A percentile compares a stretch with the other conserved stretches of the same genome.
Evolutionary conservation across 2,329 filamentous ascomycete genomes (phyloP).

Genomic region (Colletotrichum lindemuthianum): DNA sequence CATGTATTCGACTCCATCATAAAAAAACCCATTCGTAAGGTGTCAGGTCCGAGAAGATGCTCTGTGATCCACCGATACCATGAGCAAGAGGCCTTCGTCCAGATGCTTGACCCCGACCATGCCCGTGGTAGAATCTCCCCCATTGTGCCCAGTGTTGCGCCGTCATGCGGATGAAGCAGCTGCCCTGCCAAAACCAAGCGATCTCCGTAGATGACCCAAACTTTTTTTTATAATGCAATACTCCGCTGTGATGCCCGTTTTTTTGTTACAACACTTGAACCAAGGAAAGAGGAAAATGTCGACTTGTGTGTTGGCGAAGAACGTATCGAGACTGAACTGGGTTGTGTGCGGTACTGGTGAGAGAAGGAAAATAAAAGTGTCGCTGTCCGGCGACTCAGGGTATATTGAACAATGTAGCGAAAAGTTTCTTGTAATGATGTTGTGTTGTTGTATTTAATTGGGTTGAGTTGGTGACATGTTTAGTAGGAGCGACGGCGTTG

Average conservation of each 20-base stretch:
- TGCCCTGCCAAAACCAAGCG: conserved; percentile 43
- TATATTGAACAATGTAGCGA: conserved; percentile 37
- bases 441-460: conserved; percentile 11
- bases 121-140: conserved; percentile 29
- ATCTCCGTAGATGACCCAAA: conserved; percentile 32
- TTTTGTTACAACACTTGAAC: conserved; percentile 51
- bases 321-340: conserved; percentile 42
- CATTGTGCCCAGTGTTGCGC: conserved; percentile 42
- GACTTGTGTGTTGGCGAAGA: conserved; percentile 35
- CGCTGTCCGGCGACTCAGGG: conserved; percentile 36
- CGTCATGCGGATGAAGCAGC: conserved; percentile 40
- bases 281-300: conserved; percentile 36
- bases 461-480: conserved; percentile 24
- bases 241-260: conserved; percentile 58
- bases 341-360: conserved; percentile 42
- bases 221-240: conserved; percentile 59
- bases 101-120: conserved; percentile 17
- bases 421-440: conserved; percentile 42
- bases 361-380: conserved; percentile 34
- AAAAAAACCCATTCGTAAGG: conserved; percentile 22
- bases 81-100: conserved; percentile 45
- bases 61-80: conserved; percentile 40
- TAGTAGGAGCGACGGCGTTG: conserved; percentile 68
- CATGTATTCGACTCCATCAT: neutral
- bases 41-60: conserved; percentile 5